Conservation (phyloP, 2,329 filamentous ascomycete genomes). For the Exophiala bonariae region DNA sequence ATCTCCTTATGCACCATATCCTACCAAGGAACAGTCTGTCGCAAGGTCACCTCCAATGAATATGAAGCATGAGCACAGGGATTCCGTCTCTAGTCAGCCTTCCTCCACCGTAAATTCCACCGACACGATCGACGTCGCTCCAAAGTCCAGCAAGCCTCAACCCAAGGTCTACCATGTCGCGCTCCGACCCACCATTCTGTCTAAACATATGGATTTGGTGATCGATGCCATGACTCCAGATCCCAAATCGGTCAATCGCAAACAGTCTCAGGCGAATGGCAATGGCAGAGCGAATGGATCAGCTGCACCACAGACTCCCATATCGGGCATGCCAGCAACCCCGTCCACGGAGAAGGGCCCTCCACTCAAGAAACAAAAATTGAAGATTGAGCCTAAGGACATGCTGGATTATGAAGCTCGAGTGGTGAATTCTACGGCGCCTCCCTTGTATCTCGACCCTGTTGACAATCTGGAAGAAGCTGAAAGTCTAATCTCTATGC, state of each 20-base stretch:
- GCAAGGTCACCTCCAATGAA: conserved; percentile 23
- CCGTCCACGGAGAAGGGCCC: conserved; percentile 55
- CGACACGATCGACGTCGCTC: conserved; percentile 16
- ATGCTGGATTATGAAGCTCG: conserved; percentile 74
- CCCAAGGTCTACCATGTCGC: conserved; percentile 75
- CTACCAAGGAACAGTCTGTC: conserved; percentile 48
- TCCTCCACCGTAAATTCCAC: conserved; percentile 12
- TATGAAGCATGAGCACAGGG: conserved; percentile 22
- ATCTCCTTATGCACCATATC: conserved; percentile 79
- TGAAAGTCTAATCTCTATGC: conserved; percentile 67
- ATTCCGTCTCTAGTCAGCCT: conserved; percentile 13
- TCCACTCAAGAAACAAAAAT: conserved; percentile 69
- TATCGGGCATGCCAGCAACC: conserved; percentile 60
- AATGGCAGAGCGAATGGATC: conserved; percentile 43
- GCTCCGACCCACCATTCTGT: conserved; percentile 78
- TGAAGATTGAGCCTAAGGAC: conserved; percentile 74
- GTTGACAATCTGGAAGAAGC: conserved; percentile 68
- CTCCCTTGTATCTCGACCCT: conserved; percentile 75
- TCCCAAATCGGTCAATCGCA: conserved; percentile 50
- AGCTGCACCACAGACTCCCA: conserved; percentile 64
- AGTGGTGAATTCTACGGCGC: conserved; percentile 70
- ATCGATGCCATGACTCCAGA: conserved; percentile 73
- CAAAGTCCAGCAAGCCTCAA: conserved; percentile 33
- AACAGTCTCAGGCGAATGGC: conserved; percentile 44
- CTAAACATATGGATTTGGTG: conserved; percentile 71